A percentile compares a stretch with the other conserved stretches of the same genome.
These are phyloP conservation scores for Eutypa lata DNA, from an alignment of 2,329 filamentous ascomycete genomes.

Conservation along the genomic window DNA sequence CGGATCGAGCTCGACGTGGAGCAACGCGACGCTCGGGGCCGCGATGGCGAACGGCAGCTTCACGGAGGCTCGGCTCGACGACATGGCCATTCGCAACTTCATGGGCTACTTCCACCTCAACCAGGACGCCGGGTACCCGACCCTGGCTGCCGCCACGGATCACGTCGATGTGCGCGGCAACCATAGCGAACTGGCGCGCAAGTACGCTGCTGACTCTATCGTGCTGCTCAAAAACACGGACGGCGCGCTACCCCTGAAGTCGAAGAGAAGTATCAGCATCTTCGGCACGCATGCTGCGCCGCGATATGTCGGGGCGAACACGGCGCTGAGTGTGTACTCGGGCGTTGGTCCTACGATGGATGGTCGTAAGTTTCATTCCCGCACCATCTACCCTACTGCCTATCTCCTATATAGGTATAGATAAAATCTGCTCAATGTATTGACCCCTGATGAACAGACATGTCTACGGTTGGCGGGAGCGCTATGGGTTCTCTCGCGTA, in stretches of 20 bases:
- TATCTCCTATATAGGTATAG: not conserved
- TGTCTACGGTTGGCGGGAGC: conserved; percentile 3
- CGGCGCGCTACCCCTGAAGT: conserved; percentile 54
- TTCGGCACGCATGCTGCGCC: conserved; percentile 51
- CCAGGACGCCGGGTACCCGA: conserved; percentile 8
- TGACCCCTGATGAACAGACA: not conserved
- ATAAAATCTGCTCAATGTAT: too few species aligned
- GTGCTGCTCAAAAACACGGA: conserved; percentile 61
- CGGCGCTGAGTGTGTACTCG: not conserved
- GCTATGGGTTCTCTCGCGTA: conserved; percentile 6
- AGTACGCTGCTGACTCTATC: conserved; percentile 42
- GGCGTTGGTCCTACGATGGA: conserved; percentile 7
- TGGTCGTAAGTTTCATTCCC: conserved; percentile 3
- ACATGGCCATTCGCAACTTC: conserved; percentile 15
- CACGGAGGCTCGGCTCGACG: conserved; percentile 12
- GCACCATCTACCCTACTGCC: not conserved
- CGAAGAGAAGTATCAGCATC: conserved; percentile 38
- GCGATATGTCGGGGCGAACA: conserved; percentile 4
- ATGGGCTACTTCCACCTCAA: conserved; percentile 11
- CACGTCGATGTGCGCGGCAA: conserved; percentile 10
- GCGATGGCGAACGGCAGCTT: conserved; percentile 9
- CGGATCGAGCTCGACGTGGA: not conserved
- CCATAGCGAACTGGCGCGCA: conserved; percentile 10
- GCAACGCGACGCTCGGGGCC: conserved; percentile 2
- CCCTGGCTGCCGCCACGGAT: not conserved